phyloP scores from a whole-genome alignment of 176 grass and related monocot species.

The Oryza brachyantha region DNA sequence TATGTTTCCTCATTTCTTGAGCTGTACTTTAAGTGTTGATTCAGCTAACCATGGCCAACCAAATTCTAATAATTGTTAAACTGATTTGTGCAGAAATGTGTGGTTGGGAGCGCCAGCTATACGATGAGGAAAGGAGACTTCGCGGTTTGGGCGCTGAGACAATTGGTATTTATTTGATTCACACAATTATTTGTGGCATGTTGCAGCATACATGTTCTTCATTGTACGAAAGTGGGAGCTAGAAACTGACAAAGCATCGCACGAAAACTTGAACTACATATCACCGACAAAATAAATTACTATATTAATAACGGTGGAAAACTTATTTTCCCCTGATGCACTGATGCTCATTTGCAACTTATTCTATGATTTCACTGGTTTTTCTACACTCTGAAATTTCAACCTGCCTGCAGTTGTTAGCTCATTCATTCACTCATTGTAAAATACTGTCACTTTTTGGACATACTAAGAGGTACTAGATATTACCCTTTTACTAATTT shows the following conservation, averaged over 20 bases:
- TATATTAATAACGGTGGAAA: not conserved
- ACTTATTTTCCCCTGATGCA: not conserved
- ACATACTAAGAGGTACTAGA: conserved; percentile 17
- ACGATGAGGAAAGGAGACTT: conserved; percentile 56
- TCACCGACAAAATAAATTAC: not conserved
- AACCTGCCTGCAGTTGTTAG: not conserved
- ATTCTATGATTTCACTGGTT: not conserved
- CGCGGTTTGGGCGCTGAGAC: conserved; percentile 42
- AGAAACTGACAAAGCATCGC: not conserved
- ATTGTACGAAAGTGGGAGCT: not conserved
- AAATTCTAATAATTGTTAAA: not conserved
- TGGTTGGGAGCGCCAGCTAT: conserved; percentile 59
- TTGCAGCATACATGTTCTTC: not conserved
- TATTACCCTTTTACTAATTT: not conserved
- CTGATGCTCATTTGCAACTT: not conserved
- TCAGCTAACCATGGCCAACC: not conserved
- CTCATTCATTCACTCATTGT: not conserved
- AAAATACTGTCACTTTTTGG: not conserved
- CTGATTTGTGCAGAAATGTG: conserved; percentile 68
- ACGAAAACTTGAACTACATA: not conserved
- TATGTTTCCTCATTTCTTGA: not conserved
- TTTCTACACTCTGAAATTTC: not conserved
- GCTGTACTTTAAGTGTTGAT: conserved; percentile 9
- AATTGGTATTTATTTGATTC: conserved; percentile 46
- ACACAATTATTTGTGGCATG: not conserved